Evolutionary conservation across 2,329 filamentous ascomycete species (phyloP), one percentile per base, ranked within the genome.

Genomic region (Myriosclerotinia curreyana): DNA sequence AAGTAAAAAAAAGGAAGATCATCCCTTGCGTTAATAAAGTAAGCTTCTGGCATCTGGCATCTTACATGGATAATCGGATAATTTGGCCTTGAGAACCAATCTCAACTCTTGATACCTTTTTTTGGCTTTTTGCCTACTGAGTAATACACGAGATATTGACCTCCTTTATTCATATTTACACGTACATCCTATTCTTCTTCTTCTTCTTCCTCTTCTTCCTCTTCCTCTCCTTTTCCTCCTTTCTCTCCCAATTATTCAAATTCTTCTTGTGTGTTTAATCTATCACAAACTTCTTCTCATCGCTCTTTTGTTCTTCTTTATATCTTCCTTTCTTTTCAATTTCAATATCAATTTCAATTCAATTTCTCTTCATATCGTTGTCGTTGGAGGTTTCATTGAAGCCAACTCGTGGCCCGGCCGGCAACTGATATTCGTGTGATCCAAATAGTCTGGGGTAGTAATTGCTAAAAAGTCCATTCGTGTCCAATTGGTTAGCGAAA

Each of bases 401-500:
- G n/a, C 6, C 14, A 44, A 44, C 17, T 44, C 25, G n/a, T 25
- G 38, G 40, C 38, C 5, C 25, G 15, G 9, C 6, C n/a, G n/a
- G n/a, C n/a, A n/a, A 56, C 28, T 34, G 11, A 36, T 34, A 36
- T 34, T 58, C 25, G n/a, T 44, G 54, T 34, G 22, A n/a, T 34
- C 2, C 20, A 51, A 4, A 7, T 36, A 6, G 31, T 36, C 31
- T 11, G 54, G 42, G 44, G 55, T 48, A n/a, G 14, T 22, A 12
- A 48, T 46, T 58, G 42, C 55, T 48, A n/a, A 55, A 48, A 15
- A 36, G 14, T 48, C 20, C 55, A 22, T 50, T 62, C 28, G 25
- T 66, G 63, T 53, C 40, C 60, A 62, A 55, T 56, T 62, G 50
- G 50, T 20, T 62, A 56, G 50, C 55, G 31, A 25, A 48, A 53